These are phyloP conservation scores for Aristolochia fimbriata DNA, from an alignment of 164 flowering plant genomes.

Conservation along the genomic window DNA sequence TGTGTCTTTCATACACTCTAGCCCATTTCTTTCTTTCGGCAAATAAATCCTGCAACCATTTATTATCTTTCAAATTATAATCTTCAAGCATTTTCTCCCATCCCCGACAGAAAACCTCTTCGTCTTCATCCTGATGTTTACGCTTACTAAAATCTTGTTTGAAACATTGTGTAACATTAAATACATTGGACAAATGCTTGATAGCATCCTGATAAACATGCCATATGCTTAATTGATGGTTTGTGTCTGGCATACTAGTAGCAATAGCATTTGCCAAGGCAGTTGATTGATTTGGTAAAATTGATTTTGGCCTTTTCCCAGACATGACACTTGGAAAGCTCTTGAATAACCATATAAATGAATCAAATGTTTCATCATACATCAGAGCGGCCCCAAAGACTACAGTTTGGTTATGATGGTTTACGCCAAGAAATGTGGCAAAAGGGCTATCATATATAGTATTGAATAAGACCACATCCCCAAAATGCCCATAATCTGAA, in stretches of 20 bases:
- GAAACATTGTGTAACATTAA: constrained; percentile 43
- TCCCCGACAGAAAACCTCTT: constrained; percentile 47
- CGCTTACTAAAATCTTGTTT: constrained; percentile 22
- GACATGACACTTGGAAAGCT: background rate
- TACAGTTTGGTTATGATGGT: constrained; percentile 8
- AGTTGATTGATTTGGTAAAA: background rate
- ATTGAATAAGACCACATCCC: constrained; percentile 4
- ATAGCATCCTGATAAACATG: constrained; percentile 18
- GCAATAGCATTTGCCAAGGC: background rate
- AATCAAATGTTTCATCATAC: background rate
- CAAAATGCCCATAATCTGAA: constrained; percentile 3
- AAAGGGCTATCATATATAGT: constrained; percentile 4
- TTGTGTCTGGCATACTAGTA: background rate
- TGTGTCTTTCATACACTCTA: background rate
- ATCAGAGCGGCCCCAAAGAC: constrained; percentile 4
- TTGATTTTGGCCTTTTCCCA: constrained; percentile 3
- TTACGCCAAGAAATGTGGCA: constrained; percentile 4
- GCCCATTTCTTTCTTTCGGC: constrained; percentile 6
- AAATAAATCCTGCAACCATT: constrained; percentile 1
- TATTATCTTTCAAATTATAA: background rate
- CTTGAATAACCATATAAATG: constrained; percentile 7
- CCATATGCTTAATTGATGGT: background rate
- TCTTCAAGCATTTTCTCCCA: constrained; percentile 24
- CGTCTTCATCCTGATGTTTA: constrained; percentile 32
- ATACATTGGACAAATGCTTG: constrained; percentile 36